Base-by-base conservation (phyloP, 164 flowering plant genomes). In the Stephania yunnanensis region DNA sequence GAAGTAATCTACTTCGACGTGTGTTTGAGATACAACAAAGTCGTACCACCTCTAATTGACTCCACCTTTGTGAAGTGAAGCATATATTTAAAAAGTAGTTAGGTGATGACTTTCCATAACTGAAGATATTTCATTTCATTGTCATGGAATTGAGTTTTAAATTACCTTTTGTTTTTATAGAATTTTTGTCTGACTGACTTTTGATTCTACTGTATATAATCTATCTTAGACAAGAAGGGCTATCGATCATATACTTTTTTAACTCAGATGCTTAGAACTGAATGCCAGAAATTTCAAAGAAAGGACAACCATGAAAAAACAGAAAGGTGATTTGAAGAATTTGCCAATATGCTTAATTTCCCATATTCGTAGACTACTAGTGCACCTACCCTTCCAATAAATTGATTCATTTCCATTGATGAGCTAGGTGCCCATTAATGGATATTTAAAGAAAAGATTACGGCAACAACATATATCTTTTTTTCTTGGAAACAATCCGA, bases 171-270 rank as follows among this genome's bases (percentile, higher is more conserved):
- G 64, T 58, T 10, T 7, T 15, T 58, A 0, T 58, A 58, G 13
- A 58, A 58, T 58, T 58, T 12, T 19, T 15, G 20, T 25, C 29
- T 77, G 73, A 73, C 71, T 68, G 31, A 73, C 42, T 52, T 67
- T 22, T 30, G 10, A 52, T 58, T n/a, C 5, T 58, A 19, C 64
- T 58, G 5, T 74, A 5, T 36, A 4, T 25, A 25, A 25, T 25
- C 25, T 25, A 25, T 48, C 31, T 19, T n/a, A 46, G 50, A 58
- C 50, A 68, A 45, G 42, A 36, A 36, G 42, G 42, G 11, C 48
- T 53, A 70, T 66, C 53, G 55, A 44, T 25, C 36, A 58, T 25
- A 71, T 70, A 10, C 15, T 19, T 11, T 52, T 52, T 6, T 15
- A 74, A 20, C 25, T 2, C 15, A 29, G 66, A 36, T 36, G 42